Percentiles rank a stretch among this genome's conserved stretches.
These are phyloP conservation scores for Taiozyma sp. DNA, from an alignment of 1,139 yeast species.

Conservation along the genomic window DNA sequence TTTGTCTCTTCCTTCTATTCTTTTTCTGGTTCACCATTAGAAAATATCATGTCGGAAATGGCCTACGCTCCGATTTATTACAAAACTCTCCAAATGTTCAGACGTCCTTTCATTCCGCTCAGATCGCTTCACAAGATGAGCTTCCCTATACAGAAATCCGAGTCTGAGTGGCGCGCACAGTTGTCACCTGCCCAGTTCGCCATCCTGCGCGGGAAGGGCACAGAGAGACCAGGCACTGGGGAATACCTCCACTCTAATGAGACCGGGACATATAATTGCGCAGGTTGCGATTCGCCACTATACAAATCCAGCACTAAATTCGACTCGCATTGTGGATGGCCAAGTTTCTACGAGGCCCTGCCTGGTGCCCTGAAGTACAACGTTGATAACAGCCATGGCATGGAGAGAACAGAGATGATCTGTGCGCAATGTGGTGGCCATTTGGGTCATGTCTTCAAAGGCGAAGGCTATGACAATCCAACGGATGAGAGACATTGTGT, in stretches of 20 bases:
- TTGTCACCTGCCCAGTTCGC: slow-evolving; percentile 74
- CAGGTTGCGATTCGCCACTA: slow-evolving; percentile 76
- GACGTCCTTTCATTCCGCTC: neutral
- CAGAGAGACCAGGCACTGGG: slow-evolving; percentile 83
- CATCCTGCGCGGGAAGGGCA: slow-evolving; percentile 73
- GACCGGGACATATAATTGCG: slow-evolving; percentile 74
- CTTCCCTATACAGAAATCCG: slow-evolving; percentile 37
- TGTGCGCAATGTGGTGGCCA: slow-evolving; percentile 92
- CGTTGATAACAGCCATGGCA: slow-evolving; percentile 64
- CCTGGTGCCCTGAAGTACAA: slow-evolving; percentile 69
- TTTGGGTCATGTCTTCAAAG: slow-evolving; percentile 88
- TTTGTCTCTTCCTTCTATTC: too few species aligned
- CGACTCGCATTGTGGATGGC: slow-evolving; percentile 96
- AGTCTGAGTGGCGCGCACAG: slow-evolving; percentile 76
- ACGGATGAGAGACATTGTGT: slow-evolving; percentile 95
- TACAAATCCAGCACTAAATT: slow-evolving; percentile 81
- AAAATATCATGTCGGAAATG: neutral
- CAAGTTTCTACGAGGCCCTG: slow-evolving; percentile 86
- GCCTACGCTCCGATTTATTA: too few species aligned
- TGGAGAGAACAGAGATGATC: slow-evolving; percentile 82
- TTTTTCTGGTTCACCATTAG: neutral
- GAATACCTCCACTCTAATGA: slow-evolving; percentile 46
- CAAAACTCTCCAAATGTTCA: too few species aligned
- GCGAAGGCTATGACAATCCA: slow-evolving; percentile 91
- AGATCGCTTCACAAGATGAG: neutral